Base-by-base conservation (phyloP, 2,329 filamentous ascomycete genomes). In the Penicillium verrucosum region DNA sequence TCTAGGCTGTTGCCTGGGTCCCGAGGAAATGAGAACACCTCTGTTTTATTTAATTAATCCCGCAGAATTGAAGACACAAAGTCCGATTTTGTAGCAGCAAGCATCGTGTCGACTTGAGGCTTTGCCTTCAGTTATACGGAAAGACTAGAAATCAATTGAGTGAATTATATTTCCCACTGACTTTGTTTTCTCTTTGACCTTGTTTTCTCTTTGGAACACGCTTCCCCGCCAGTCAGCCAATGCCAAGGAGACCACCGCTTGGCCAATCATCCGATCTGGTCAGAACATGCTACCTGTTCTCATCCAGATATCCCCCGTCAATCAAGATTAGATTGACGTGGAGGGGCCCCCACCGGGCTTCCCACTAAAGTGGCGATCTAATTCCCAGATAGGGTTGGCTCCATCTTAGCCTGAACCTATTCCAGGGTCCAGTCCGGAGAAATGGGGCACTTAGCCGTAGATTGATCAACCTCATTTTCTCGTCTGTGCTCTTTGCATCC, bases 281-380 rank as follows among this genome's bases (percentile, higher is more conserved):
- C 38, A 7, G 14, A 11, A 7, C 38, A 43, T 25, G 25, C 16
- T 27, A n/a, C 21, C 9, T n/a, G 16, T 37, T 34, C 32, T 34
- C 29, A 23, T 37, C 14, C 38, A 51, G 49, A 44, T 43, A 23
- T 32, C 5, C 25, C 36, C 18, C 8, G 16, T 51, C 21, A 44
- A 51, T 51, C 29, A 44, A 51, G 49, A 44, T 44, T 36, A 51
- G 38, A 51, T 51, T 51, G 40, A 27, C 38, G 12, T 51, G 29
- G 49, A 34, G 5, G 23, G 4, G 29, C 29, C 16, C 16, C 49
- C 49, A 51, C 49, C 2, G 11, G 11, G 49, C 0, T 12, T 10
- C 6, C 29, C 38, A 36, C 30, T 27, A 18, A 2, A 16, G 7
- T 8, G 47, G 1, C 14, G 29, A 51, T 51, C 49, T 8, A 34